A percentile compares a stretch with the other conserved stretches of the same genome.
These are phyloP conservation scores for Yarrowia galli DNA, from an alignment of 1,139 yeast species.

Conservation along the genomic window DNA sequence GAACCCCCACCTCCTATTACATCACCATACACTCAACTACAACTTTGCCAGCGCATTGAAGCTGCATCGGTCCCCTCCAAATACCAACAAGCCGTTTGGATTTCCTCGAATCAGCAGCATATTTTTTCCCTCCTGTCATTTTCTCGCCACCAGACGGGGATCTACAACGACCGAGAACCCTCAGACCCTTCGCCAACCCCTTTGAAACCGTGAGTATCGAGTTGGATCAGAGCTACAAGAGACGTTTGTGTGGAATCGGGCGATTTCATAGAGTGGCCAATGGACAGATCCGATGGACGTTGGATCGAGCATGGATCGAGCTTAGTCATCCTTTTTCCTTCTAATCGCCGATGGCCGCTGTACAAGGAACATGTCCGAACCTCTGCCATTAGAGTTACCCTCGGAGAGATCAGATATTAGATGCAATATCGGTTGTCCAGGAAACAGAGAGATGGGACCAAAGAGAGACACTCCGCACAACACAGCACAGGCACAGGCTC, in stretches of 20 bases:
- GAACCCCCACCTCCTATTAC: slow-evolving; percentile 6
- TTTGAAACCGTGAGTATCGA: slow-evolving; percentile 1
- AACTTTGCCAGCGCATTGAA: neutral
- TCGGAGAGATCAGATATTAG: slow-evolving; percentile 13
- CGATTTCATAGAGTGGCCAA: neutral
- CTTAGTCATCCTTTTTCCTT: slow-evolving; percentile 1
- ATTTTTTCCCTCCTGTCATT: slow-evolving; percentile 1
- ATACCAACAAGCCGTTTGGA: slow-evolving; percentile 8
- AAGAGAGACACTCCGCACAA: neutral
- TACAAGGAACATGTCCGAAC: neutral
- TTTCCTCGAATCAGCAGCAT: neutral
- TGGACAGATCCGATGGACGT: too few species aligned
- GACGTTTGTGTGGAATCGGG: neutral
- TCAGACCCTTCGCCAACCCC: neutral
- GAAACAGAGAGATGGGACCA: slow-evolving; percentile 8
- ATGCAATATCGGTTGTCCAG: slow-evolving; percentile 34
- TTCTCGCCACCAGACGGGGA: neutral
- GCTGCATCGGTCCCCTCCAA: slow-evolving; percentile 38
- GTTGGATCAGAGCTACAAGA: neutral
- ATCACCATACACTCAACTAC: slow-evolving; percentile 1
- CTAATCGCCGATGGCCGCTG: neutral
- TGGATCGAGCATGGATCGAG: neutral
- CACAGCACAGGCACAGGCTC: too few species aligned
- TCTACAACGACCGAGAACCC: neutral
- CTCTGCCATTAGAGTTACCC: neutral